Conservation (phyloP, 164 flowering plant species). For the Tinospora cordifolia region DNA sequence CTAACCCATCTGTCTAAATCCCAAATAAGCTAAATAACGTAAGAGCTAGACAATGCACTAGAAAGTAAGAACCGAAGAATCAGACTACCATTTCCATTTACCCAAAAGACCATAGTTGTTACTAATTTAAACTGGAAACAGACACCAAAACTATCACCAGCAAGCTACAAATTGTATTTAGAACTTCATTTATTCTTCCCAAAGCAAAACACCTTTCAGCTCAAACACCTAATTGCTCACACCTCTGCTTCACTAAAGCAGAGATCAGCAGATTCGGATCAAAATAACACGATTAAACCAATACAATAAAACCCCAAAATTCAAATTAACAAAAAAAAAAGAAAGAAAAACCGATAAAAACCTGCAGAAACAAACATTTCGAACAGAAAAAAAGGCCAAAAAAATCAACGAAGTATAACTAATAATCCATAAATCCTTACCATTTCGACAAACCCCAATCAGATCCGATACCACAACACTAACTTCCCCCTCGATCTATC, state of each 20-base stretch:
- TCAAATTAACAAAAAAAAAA: background rate
- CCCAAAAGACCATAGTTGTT: background rate
- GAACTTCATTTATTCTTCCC: background rate
- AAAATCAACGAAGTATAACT: background rate
- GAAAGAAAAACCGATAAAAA: no score
- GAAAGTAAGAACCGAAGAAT: background rate
- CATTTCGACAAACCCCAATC: conserved; percentile 1
- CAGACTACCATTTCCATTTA: background rate
- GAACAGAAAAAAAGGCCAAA: background rate
- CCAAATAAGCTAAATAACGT: background rate
- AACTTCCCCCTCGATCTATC: background rate
- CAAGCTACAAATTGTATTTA: background rate
- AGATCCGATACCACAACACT: background rate
- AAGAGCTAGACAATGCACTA: background rate
- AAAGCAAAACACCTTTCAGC: background rate
- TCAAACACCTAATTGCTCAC: background rate
- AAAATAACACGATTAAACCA: background rate
- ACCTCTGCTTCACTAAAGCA: background rate
- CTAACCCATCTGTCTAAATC: background rate
- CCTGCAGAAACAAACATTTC: background rate
- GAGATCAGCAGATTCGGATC: background rate
- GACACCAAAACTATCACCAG: background rate
- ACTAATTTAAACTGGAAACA: no score
- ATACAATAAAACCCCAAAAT: background rate
- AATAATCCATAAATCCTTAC: background rate